Conservation (phyloP, 2,329 filamentous ascomycete genomes). For the Xylariaceae sp. region DNA sequence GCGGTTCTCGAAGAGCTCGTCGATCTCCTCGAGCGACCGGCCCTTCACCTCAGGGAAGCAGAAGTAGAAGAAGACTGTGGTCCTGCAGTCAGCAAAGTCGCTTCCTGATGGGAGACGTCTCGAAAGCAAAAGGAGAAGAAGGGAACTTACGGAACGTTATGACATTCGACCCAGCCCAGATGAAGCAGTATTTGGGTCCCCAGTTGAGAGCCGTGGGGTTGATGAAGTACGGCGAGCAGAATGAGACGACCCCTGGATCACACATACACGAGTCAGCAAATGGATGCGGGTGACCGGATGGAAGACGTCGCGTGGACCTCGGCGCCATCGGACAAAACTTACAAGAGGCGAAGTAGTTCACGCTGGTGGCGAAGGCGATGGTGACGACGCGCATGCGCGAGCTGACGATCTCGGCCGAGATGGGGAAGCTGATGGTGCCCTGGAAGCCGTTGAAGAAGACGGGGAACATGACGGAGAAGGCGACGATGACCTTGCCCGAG, state of each 20-base stretch:
- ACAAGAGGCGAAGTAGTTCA: conserved; percentile 43
- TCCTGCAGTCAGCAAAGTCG: not conserved
- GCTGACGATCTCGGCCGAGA: conserved; percentile 44
- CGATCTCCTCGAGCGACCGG: not conserved
- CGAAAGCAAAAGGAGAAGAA: no score
- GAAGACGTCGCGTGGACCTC: no score
- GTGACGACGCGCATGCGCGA: conserved; percentile 45
- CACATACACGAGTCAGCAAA: no score
- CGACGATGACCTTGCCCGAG: conserved; percentile 37
- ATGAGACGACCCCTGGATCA: conserved; percentile 28
- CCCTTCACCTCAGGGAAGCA: not conserved
- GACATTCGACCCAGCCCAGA: not conserved
- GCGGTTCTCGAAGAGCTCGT: not conserved
- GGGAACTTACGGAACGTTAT: not conserved
- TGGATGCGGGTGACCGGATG: no score
- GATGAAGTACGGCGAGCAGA: conserved; percentile 48
- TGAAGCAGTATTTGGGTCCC: conserved; percentile 19
- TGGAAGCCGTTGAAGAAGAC: conserved; percentile 41
- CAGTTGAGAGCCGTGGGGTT: conserved; percentile 42
- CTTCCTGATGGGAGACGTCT: not conserved
- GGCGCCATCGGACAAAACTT: no score
- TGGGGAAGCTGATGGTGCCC: conserved; percentile 40
- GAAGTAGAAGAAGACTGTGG: not conserved
- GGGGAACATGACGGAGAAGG: conserved; percentile 39
- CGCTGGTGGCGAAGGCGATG: conserved; percentile 39